A percentile compares a stretch with the other conserved stretches of the same genome.
These are phyloP conservation scores for Dinochytrium kinnereticum DNA, from an alignment of 371 early-diverging fungal genomes.

Conservation along the genomic window DNA sequence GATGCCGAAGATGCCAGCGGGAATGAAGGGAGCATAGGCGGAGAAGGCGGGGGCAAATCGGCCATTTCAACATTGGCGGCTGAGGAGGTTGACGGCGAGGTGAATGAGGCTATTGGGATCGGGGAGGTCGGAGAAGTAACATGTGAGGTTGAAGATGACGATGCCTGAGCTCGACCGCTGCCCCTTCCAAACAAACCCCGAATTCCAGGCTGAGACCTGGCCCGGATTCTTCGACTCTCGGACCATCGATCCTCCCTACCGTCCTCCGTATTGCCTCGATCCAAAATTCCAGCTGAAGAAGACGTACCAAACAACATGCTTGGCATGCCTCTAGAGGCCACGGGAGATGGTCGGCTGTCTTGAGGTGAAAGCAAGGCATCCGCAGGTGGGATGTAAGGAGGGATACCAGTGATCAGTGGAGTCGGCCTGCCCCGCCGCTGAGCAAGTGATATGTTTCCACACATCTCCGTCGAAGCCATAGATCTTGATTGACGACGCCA, in stretches of 20 bases:
- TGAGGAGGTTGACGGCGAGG: not conserved
- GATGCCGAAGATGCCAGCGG: too few species aligned
- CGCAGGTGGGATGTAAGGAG: not conserved
- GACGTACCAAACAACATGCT: too few species aligned
- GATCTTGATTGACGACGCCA: not conserved
- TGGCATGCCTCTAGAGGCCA: not conserved
- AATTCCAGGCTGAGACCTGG: not conserved
- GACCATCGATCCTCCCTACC: not conserved
- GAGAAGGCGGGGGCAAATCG: not conserved
- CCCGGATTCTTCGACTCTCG: not conserved
- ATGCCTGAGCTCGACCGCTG: not conserved
- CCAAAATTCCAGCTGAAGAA: not conserved
- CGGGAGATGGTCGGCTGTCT: not conserved
- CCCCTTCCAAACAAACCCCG: not conserved
- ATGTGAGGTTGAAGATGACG: not conserved
- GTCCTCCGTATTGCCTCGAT: not conserved
- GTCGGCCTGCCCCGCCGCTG: not conserved
- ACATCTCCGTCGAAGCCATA: not conserved
- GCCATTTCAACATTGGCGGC: not conserved
- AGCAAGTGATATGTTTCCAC: not conserved
- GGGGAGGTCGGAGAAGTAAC: not conserved
- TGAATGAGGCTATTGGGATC: not conserved
- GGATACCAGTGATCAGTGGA: not conserved
- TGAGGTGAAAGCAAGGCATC: not conserved
- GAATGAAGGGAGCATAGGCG: not conserved